Percentiles rank a stretch among this genome's conserved stretches.
Conservation (phyloP, 345 rosid genomes). For the Eucalyptus grandis region DNA sequence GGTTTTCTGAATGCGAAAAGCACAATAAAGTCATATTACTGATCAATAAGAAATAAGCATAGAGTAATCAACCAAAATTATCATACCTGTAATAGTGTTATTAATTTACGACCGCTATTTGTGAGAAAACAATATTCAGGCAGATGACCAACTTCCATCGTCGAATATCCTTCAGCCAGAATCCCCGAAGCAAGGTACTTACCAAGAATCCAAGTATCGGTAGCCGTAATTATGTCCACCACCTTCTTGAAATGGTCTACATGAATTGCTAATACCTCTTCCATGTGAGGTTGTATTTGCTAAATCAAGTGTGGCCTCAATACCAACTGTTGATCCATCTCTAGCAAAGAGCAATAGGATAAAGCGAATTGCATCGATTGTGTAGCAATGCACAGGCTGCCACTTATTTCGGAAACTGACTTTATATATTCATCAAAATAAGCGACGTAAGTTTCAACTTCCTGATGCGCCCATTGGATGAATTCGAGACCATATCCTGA, state of each 20-base stretch:
- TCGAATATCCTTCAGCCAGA: slow-evolving; percentile 12
- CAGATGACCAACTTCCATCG: slow-evolving; percentile 15
- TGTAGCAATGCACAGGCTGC: slow-evolving; percentile 26
- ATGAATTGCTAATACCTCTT: slow-evolving; percentile 28
- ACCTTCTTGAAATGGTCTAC: slow-evolving; percentile 46
- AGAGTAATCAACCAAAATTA: not conserved
- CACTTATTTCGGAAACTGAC: slow-evolving; percentile 22
- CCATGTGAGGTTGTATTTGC: slow-evolving; percentile 28
- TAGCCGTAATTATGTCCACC: slow-evolving; percentile 25
- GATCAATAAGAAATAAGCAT: not conserved
- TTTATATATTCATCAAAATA: slow-evolving; percentile 21
- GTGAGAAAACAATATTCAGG: slow-evolving; percentile 42
- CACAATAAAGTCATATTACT: not conserved
- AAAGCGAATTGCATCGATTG: slow-evolving; percentile 33
- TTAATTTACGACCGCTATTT: slow-evolving; percentile 43
- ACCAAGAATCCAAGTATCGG: slow-evolving; percentile 47
- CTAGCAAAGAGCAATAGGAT: slow-evolving; percentile 39
- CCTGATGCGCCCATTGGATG: slow-evolving; percentile 34
- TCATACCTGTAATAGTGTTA: slow-evolving; percentile 48
- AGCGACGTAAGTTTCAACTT: slow-evolving; percentile 21
- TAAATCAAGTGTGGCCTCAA: slow-evolving; percentile 23
- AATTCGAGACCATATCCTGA: slow-evolving; percentile 26
- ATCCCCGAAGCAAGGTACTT: slow-evolving; percentile 38
- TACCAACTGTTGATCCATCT: slow-evolving; percentile 15
- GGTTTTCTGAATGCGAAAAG: not conserved